phyloP scores from a whole-genome alignment of 371 early-diverging fungal genomes.

The Lichtheimia corymbifera region DNA sequence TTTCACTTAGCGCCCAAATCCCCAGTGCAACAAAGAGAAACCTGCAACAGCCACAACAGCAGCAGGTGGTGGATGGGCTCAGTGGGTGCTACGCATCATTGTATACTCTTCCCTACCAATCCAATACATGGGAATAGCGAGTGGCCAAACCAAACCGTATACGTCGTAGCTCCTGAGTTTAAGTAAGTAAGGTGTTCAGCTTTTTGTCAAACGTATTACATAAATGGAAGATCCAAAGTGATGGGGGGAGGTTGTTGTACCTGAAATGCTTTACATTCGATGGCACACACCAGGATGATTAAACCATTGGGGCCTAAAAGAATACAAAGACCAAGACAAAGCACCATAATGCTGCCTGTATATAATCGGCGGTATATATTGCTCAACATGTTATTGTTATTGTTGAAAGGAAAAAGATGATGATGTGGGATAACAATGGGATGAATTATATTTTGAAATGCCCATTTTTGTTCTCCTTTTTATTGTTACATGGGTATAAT shows the following conservation, averaged over 20 bases:
- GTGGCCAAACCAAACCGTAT: background rate
- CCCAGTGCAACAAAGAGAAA: background rate
- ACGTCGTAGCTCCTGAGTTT: slow-evolving; percentile 3
- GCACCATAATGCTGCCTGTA: background rate
- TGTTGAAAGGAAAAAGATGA: background rate
- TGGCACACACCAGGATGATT: slow-evolving; percentile 8
- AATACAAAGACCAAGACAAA: background rate
- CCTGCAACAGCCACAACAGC: background rate
- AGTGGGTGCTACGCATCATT: background rate
- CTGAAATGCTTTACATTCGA: slow-evolving; percentile 26
- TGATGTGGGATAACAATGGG: too few species aligned
- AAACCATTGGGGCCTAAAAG: background rate
- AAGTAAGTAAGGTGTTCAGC: slow-evolving; percentile 11
- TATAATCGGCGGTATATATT: background rate
- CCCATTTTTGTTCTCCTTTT: background rate
- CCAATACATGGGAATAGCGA: background rate
- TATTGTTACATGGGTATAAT: background rate
- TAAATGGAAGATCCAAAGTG: background rate
- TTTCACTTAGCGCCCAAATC: background rate
- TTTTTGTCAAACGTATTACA: background rate
- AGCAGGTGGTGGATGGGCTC: background rate
- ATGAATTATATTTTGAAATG: background rate
- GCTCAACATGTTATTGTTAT: background rate
- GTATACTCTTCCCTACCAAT: background rate
- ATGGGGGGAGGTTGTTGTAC: slow-evolving; percentile 5